phyloP scores from a whole-genome alignment of 257 asterid genomes.

The Lavandula angustifolia region DNA sequence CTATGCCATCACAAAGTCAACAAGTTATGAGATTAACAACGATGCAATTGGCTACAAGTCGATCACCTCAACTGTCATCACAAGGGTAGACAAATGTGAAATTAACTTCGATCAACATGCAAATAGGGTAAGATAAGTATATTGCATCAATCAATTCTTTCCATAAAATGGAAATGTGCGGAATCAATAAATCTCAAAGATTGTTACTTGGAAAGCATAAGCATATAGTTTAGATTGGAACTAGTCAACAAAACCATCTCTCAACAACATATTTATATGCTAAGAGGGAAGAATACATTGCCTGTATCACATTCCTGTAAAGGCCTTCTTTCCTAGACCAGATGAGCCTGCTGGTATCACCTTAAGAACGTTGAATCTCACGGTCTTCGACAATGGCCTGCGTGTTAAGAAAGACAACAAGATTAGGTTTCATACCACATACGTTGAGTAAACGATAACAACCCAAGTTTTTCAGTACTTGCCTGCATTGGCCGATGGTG shows the following conservation, averaged over 20 bases:
- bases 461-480: background rate
- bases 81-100: too few relatives aligned
- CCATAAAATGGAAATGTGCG: background rate
- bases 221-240: background rate
- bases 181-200: background rate
- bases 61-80: too few relatives aligned
- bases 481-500: conserved; percentile 40
- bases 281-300: background rate
- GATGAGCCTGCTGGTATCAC: conserved; percentile 42
- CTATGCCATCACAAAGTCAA: too few relatives aligned
- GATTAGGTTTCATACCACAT: background rate
- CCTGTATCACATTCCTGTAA: conserved; percentile 21
- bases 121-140: background rate
- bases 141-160: background rate
- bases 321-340: conserved; percentile 38
- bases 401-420: background rate
- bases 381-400: conserved; percentile 44
- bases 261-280: background rate
- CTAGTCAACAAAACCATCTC: background rate
- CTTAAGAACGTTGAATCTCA: conserved; percentile 43
- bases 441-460: background rate
- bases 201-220: background rate
- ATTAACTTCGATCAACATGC: too few relatives aligned
- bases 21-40: too few relatives aligned
- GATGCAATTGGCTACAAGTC: too few relatives aligned